Evolutionary conservation across 345 rosid species (phyloP).

Genomic region (Citrus hindsii): DNA sequence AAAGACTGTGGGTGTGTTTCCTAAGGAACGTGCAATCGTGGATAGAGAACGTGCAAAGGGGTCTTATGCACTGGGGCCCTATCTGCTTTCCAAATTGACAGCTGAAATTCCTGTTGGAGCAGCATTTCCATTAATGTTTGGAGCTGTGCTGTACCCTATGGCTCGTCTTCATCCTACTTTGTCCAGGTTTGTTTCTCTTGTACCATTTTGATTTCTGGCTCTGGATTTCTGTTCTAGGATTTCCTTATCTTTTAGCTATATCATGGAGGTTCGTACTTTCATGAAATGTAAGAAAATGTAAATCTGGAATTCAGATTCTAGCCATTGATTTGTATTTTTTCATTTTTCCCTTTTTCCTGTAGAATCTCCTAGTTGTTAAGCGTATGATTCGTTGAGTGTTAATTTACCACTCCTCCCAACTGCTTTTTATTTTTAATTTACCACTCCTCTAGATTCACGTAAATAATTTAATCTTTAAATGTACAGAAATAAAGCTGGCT

Average conservation of each 20-base stretch:
- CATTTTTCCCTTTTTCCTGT: too few species aligned
- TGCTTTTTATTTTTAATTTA: neutral
- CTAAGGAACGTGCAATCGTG: conserved; percentile 92
- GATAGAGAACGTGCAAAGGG: conserved; percentile 94
- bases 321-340: neutral
- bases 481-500: neutral
- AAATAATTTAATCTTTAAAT: neutral
- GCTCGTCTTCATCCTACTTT: conserved; percentile 83
- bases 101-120: conserved; percentile 97
- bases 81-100: conserved; percentile 85
- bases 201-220: conserved; percentile 7
- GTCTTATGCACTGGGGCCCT: conserved; percentile 84
- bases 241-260: neutral
- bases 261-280: neutral
- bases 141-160: conserved; percentile 93
- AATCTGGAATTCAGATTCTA: neutral
- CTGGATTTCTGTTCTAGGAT: conserved; percentile 10
- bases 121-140: conserved; percentile 92
- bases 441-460: neutral
- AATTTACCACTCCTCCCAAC: neutral
- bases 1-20: conserved; percentile 94
- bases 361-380: neutral
- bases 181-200: conserved; percentile 49
- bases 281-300: neutral
- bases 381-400: neutral